Conservation (phyloP, 371 early-diverging fungal species). For the Actinomucor elegans region DNA sequence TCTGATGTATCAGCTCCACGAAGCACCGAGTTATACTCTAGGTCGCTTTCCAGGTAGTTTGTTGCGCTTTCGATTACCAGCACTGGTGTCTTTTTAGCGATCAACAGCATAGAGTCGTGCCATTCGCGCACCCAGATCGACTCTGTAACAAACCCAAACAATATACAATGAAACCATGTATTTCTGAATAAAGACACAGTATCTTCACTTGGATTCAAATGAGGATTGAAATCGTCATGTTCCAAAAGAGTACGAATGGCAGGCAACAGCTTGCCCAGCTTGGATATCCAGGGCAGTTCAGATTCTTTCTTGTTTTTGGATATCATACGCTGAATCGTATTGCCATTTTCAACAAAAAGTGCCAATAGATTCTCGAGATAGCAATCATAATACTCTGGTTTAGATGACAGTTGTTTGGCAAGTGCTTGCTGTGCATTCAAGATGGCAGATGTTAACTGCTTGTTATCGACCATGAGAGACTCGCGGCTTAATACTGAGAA, state of each 20-base stretch:
- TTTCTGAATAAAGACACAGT: constrained; percentile 76
- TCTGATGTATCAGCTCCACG: constrained; percentile 65
- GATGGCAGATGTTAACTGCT: constrained; percentile 41
- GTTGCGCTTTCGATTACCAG: constrained; percentile 73
- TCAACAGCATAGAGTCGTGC: constrained; percentile 60
- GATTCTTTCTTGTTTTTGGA: constrained; percentile 51
- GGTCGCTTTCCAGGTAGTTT: constrained; percentile 86
- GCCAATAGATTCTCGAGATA: constrained; percentile 59
- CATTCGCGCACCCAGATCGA: constrained; percentile 81
- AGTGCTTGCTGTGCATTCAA: constrained; percentile 39
- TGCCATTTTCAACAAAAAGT: constrained; percentile 74
- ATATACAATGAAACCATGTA: constrained; percentile 87
- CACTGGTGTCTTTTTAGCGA: constrained; percentile 87
- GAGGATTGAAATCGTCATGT: constrained; percentile 63
- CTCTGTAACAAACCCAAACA: constrained; percentile 76
- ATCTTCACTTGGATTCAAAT: constrained; percentile 63
- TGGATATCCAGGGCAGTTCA: constrained; percentile 54
- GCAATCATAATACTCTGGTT: constrained; percentile 57
- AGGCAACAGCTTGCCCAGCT: constrained; percentile 68
- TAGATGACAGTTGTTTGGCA: constrained; percentile 50
- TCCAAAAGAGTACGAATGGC: constrained; percentile 63
- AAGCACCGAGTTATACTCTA: constrained; percentile 85
- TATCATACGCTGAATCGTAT: constrained; percentile 55
- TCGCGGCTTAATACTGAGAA: constrained; percentile 50
- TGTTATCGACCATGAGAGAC: constrained; percentile 42